A percentile compares a stretch with the other conserved stretches of the same genome.
These are phyloP conservation scores for Whalleya microplaca DNA, from an alignment of 2,329 filamentous ascomycete species.

Conservation along the genomic window DNA sequence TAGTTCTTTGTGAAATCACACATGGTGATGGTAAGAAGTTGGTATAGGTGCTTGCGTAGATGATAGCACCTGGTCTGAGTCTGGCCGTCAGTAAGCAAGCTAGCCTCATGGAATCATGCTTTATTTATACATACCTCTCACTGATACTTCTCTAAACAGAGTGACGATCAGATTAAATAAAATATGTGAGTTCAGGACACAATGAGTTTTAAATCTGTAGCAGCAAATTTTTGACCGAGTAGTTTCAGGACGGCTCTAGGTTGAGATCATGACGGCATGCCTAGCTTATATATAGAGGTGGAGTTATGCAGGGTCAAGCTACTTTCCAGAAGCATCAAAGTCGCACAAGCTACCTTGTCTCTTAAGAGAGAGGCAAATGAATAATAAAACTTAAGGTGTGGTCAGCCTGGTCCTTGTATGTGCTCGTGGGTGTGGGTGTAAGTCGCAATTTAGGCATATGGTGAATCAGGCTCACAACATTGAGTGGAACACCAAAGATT, in stretches of 20 bases:
- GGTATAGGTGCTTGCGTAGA: conserved; percentile 6
- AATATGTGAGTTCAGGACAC: conserved; percentile 4
- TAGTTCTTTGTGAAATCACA: conserved; percentile 75
- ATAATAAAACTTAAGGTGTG: conserved; percentile 29
- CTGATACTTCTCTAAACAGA: not conserved
- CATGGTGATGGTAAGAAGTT: conserved; percentile 42
- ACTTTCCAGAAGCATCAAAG: conserved; percentile 25
- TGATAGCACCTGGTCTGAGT: not conserved
- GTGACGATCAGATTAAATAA: conserved; percentile 6
- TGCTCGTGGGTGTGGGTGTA: conserved; percentile 24
- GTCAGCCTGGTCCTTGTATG: conserved; percentile 27
- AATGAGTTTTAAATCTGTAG: conserved; percentile 3
- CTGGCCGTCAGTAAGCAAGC: conserved; percentile 9
- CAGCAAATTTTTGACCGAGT: conserved; percentile 3
- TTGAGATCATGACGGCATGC: conserved; percentile 28
- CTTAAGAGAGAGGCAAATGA: conserved; percentile 21
- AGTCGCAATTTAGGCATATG: conserved; percentile 33
- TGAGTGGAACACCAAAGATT: conserved; percentile 12
- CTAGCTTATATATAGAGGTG: conserved; percentile 31
- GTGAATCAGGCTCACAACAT: conserved; percentile 19
- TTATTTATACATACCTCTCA: conserved; percentile 10
- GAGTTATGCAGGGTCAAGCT: conserved; percentile 16
- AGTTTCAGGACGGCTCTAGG: conserved; percentile 15
- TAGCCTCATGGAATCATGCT: not conserved
- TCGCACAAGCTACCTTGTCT: conserved; percentile 33